These are phyloP conservation scores for Apiotrichum mycotoxinovorans DNA, from an alignment of 1,284 basidiomycete species.

Conservation along the genomic window DNA sequence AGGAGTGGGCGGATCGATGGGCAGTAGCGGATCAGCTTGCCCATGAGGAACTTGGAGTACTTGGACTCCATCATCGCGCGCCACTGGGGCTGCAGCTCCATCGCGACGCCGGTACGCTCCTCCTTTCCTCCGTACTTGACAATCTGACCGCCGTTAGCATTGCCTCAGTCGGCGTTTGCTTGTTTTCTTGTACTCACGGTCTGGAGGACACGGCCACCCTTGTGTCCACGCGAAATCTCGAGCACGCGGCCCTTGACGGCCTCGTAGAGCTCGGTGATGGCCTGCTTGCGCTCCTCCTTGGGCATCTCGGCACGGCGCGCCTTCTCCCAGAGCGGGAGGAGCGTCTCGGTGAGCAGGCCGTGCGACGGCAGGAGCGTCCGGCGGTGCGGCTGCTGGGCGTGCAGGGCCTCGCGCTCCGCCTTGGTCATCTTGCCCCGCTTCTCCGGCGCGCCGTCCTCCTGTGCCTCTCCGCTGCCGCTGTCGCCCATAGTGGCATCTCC, in stretches of 20 bases:
- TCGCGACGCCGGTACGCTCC: conserved; percentile 71
- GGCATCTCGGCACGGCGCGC: conserved; percentile 70
- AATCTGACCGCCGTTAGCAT: conserved; percentile 45
- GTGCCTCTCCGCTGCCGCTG: too few relatives aligned
- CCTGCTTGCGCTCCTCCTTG: conserved; percentile 66
- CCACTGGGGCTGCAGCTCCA: conserved; percentile 74
- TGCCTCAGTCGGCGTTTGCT: too few relatives aligned
- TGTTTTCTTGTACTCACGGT: conserved; percentile 53
- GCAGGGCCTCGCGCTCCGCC: conserved; percentile 42
- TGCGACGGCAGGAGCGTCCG: conserved; percentile 74
- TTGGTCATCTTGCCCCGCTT: conserved; percentile 35
- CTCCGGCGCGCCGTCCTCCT: conserved; percentile 20
- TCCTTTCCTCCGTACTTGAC: conserved; percentile 77
- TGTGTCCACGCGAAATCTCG: conserved; percentile 82
- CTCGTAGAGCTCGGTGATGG: conserved; percentile 67
- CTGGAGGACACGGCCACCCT: conserved; percentile 81
- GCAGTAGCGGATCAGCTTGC: conserved; percentile 73
- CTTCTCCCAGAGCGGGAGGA: conserved; percentile 66
- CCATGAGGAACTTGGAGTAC: conserved; percentile 87
- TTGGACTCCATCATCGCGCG: conserved; percentile 73
- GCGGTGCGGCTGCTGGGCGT: conserved; percentile 49
- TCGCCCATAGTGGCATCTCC: conserved; percentile 24
- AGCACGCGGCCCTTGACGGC: conserved; percentile 72
- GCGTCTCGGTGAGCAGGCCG: conserved; percentile 67
- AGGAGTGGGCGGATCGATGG: conserved; percentile 63